These are phyloP conservation scores for Chrysoporthe deuterocubensis DNA, from an alignment of 2,329 filamentous ascomycete genomes.

Conservation along the genomic window DNA sequence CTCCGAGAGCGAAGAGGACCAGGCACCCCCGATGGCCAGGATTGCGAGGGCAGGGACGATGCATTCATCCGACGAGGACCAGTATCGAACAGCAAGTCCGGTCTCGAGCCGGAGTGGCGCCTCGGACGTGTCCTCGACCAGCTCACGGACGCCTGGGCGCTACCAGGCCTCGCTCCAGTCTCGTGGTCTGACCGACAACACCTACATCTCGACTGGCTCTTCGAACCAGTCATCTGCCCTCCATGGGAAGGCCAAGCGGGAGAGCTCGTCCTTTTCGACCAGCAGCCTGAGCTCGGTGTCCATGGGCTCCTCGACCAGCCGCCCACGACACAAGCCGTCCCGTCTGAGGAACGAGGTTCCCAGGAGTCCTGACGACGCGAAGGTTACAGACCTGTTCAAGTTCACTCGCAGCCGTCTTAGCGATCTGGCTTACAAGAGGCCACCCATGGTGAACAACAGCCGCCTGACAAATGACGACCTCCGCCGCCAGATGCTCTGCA, in stretches of 20 bases:
- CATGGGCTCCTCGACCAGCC: constrained; percentile 51
- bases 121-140: constrained; percentile 62
- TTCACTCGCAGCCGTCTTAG: constrained; percentile 79
- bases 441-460: constrained; percentile 59
- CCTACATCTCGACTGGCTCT: constrained; percentile 70
- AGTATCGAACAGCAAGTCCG: constrained; percentile 70
- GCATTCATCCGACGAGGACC: constrained; percentile 63
- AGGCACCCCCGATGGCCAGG: constrained; percentile 74
- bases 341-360: constrained; percentile 80
- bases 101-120: constrained; percentile 64
- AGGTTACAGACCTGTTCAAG: constrained; percentile 80
- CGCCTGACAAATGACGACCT: constrained; percentile 78
- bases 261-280: constrained; percentile 60
- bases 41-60: constrained; percentile 72
- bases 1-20: constrained; percentile 78
- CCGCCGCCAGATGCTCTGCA: constrained; percentile 85
- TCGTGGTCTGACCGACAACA: constrained; percentile 63
- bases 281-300: constrained; percentile 55
- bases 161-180: constrained; percentile 58
- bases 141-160: constrained; percentile 55
- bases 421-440: constrained; percentile 80
- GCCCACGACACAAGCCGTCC: constrained; percentile 60
- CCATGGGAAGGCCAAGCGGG: constrained; percentile 19
- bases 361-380: constrained; percentile 74
- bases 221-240: constrained; percentile 50